Percentiles rank a stretch among this genome's conserved stretches.
These are phyloP conservation scores for Populus trichocarpa DNA, from an alignment of 441 rosid genomes.

Conservation along the genomic window DNA sequence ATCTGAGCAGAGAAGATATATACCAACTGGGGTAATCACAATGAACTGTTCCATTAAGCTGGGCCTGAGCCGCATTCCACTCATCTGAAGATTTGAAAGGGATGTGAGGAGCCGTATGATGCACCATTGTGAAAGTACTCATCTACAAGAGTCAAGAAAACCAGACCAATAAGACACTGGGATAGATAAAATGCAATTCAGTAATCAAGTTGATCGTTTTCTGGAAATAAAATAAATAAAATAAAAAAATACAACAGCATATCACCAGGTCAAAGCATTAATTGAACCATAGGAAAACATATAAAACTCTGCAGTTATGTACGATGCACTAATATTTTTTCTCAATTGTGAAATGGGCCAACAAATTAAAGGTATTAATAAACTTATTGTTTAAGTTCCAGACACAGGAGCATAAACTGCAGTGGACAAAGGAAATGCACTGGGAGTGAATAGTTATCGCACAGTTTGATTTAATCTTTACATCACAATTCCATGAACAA, in stretches of 20 bases:
- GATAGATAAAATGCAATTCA: neutral
- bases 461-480: neutral
- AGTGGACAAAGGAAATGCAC: neutral
- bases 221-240: too few relatives aligned
- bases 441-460: neutral
- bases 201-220: neutral
- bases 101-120: slow-evolving; percentile 92
- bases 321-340: neutral
- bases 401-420: neutral
- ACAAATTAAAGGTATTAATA: neutral
- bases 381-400: neutral
- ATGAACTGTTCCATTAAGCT: slow-evolving; percentile 87
- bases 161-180: slow-evolving; percentile 4
- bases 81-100: slow-evolving; percentile 71
- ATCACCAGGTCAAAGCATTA: neutral
- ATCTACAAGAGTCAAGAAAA: slow-evolving; percentile 42
- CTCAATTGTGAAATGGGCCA: neutral
- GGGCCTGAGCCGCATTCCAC: slow-evolving; percentile 92
- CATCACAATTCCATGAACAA: neutral
- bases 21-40: slow-evolving; percentile 91
- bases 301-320: neutral
- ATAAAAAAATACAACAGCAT: neutral
- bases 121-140: slow-evolving; percentile 98
- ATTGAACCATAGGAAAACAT: neutral
- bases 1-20: slow-evolving; percentile 1